Evolutionary conservation across 257 asterid genomes (phyloP).

Genomic region (Capsicum chinense): DNA sequence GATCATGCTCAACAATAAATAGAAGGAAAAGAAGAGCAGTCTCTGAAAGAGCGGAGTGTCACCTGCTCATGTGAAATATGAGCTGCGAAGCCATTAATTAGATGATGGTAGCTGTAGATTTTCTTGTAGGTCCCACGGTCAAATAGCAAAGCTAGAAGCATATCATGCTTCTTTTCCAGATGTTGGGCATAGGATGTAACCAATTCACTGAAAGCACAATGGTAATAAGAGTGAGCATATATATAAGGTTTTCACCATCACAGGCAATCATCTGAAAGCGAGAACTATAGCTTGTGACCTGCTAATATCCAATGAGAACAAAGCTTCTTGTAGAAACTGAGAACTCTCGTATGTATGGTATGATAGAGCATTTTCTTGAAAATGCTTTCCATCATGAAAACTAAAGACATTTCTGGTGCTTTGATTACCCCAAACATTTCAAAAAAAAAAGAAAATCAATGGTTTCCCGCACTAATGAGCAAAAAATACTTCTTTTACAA

Average conservation of each 20-base stretch:
- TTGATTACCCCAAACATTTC: not conserved
- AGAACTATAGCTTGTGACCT: not conserved
- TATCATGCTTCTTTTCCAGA: conserved; percentile 83
- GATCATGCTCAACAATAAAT: conserved; percentile 26
- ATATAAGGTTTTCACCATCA: not conserved
- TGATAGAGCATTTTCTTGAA: not conserved
- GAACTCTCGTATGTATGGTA: not conserved
- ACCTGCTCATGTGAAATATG: conserved; percentile 92
- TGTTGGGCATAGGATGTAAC: conserved; percentile 75
- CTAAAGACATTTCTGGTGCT: not conserved
- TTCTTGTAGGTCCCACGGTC: conserved; percentile 81
- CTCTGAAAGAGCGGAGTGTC: conserved; percentile 41
- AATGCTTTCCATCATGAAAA: not conserved
- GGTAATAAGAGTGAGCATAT: conserved; percentile 25
- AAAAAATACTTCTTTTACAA: not conserved
- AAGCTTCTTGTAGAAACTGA: conserved; percentile 13
- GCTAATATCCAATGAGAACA: conserved; percentile 8
- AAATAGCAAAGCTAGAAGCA: conserved; percentile 91
- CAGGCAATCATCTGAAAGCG: not conserved
- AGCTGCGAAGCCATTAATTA: conserved; percentile 92
- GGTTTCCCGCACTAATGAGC: not conserved
- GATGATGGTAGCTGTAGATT: conserved; percentile 91
- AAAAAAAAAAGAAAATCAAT: not conserved
- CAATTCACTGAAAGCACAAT: conserved; percentile 59
- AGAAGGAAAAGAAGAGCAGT: not conserved